Evolutionary conservation across 2,329 filamentous ascomycete species (phyloP).

Genomic region (Sphaerulina vaccinii): DNA sequence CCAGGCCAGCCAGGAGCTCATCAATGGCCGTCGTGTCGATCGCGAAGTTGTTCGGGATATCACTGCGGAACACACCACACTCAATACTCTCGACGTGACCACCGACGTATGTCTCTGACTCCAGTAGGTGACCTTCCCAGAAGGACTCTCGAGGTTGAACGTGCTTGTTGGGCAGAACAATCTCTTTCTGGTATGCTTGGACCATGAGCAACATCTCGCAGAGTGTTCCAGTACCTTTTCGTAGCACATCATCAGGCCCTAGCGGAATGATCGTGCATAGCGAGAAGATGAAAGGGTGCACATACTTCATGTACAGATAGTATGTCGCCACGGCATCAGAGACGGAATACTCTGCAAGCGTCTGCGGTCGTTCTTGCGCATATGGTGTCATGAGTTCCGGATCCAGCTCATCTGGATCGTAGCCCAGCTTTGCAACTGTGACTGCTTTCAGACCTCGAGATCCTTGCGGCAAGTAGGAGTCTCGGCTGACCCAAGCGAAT

Average conservation of each 20-base stretch:
- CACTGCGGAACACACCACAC: constrained; percentile 90
- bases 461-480: constrained; percentile 95
- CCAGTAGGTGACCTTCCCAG: constrained; percentile 92
- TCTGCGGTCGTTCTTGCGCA: constrained; percentile 86
- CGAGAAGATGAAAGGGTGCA: constrained; percentile 99
- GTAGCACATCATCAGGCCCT: constrained; percentile 84
- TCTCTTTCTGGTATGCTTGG: constrained; percentile 87
- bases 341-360: constrained; percentile 94
- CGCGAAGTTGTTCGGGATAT: constrained; percentile 91
- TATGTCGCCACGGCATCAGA: constrained; percentile 99
- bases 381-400: constrained; percentile 94
- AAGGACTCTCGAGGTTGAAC: constrained; percentile 87
- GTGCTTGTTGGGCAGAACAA: constrained; percentile 95
- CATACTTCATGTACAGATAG: constrained; percentile 99
- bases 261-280: constrained; percentile 94
- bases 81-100: constrained; percentile 99
- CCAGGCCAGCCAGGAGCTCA: constrained; percentile 80
- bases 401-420: constrained; percentile 96
- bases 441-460: constrained; percentile 97
- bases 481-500: constrained; percentile 97
- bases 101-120: constrained; percentile 97
- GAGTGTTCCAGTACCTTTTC: constrained; percentile 96
- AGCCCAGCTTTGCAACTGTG: constrained; percentile 94
- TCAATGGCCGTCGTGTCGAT: constrained; percentile 88
- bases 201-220: constrained; percentile 99